Conservation (phyloP, 345 rosid species). For the Turritis glabra region DNA sequence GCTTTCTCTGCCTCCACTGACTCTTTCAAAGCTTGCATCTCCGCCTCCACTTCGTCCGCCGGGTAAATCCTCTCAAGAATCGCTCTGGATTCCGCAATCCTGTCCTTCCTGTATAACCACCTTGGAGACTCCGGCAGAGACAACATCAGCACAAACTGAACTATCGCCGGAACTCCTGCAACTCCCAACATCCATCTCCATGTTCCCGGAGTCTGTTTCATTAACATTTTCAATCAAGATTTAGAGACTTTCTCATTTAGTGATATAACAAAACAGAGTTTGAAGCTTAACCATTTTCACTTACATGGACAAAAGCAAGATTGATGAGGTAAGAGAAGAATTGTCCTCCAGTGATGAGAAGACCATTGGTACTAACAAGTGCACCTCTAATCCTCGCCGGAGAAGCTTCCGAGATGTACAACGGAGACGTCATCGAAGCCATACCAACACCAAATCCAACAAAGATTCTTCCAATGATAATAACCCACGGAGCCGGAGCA, state of each 20-base stretch:
- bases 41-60: conserved; percentile 59
- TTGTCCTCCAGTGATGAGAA: conserved; percentile 85
- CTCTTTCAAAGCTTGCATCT: conserved; percentile 47
- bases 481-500: conserved; percentile 74
- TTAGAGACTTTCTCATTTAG: background rate
- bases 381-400: conserved; percentile 93
- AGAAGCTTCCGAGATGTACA: conserved; percentile 88
- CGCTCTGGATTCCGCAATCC: conserved; percentile 56
- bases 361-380: conserved; percentile 78
- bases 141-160: conserved; percentile 71
- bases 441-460: conserved; percentile 93
- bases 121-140: conserved; percentile 87
- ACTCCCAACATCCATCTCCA: conserved; percentile 99
- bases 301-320: conserved; percentile 72
- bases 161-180: conserved; percentile 58
- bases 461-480: conserved; percentile 68
- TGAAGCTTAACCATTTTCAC: conserved; percentile 2
- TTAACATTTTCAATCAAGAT: background rate
- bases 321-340: conserved; percentile 82
- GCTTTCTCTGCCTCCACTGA: conserved; percentile 68
- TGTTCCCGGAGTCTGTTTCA: conserved; percentile 57
- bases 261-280: background rate
- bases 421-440: conserved; percentile 97
- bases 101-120: conserved; percentile 67
- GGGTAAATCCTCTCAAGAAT: conserved; percentile 70